These are phyloP conservation scores for Hippophae gyantsensis DNA, from an alignment of 306 rosid genomes.

Conservation along the genomic window DNA sequence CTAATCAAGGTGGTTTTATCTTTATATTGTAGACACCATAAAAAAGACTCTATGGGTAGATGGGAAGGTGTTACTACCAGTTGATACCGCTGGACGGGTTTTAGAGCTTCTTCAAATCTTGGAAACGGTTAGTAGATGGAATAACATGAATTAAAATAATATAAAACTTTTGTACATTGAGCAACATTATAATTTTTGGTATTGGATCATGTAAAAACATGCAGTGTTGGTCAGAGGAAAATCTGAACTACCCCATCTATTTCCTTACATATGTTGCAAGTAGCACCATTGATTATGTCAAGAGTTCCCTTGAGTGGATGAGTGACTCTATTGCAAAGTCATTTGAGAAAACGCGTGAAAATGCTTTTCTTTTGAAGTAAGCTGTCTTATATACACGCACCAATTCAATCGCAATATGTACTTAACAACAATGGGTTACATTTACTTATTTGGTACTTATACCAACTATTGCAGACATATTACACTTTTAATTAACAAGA, in stretches of 20 bases:
- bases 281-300: slow-evolving; percentile 81
- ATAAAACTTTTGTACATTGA: background rate
- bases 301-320: slow-evolving; percentile 98
- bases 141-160: background rate
- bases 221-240: slow-evolving; percentile 94
- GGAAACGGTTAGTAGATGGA: slow-evolving; percentile 61
- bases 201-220: slow-evolving; percentile 24
- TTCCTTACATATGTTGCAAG: slow-evolving; percentile 79
- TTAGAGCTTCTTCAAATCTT: slow-evolving; percentile 75
- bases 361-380: slow-evolving; percentile 82
- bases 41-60: slow-evolving; percentile 75
- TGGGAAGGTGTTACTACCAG: slow-evolving; percentile 84
- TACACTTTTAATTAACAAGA: slow-evolving; percentile 57
- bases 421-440: slow-evolving; percentile 7
- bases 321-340: slow-evolving; percentile 93
- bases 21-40: slow-evolving; percentile 51
- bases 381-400: slow-evolving; percentile 22
- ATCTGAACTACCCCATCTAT: slow-evolving; percentile 64
- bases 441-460: slow-evolving; percentile 26
- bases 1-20: slow-evolving; percentile 7
- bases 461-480: slow-evolving; percentile 50
- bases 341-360: slow-evolving; percentile 85
- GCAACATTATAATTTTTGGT: slow-evolving; percentile 12
- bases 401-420: too few relatives aligned
- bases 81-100: slow-evolving; percentile 84